These are phyloP conservation scores for Novymonas esmeraldas DNA, from an alignment of 208 protist genomes.

Conservation along the genomic window DNA sequence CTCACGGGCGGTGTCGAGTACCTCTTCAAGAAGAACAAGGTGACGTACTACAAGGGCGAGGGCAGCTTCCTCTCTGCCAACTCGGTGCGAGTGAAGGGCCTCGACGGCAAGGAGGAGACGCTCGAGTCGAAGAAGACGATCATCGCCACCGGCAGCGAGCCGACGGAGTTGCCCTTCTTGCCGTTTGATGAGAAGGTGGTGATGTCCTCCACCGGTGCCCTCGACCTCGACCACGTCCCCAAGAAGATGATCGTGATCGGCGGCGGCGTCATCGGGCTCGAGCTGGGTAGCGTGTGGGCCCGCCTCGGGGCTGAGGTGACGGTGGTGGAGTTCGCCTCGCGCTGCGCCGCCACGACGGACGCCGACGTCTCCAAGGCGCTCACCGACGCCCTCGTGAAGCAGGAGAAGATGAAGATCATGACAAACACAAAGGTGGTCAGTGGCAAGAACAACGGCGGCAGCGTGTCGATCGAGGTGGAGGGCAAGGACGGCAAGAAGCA, in stretches of 20 bases:
- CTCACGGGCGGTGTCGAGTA: slow-evolving; percentile 98
- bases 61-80: slow-evolving; percentile 84
- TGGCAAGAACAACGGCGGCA: slow-evolving; percentile 73
- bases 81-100: slow-evolving; percentile 76
- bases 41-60: slow-evolving; percentile 96
- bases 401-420: slow-evolving; percentile 93
- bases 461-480: slow-evolving; percentile 91
- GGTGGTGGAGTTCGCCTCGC: slow-evolving; percentile 97
- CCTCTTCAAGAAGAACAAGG: slow-evolving; percentile 99
- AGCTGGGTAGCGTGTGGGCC: slow-evolving; percentile 98
- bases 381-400: slow-evolving; percentile 79
- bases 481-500: slow-evolving; percentile 88
- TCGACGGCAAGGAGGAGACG: slow-evolving; percentile 90
- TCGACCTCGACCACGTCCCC: slow-evolving; percentile 95
- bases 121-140: slow-evolving; percentile 97
- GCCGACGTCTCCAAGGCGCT: slow-evolving; percentile 83
- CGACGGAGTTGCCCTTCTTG: slow-evolving; percentile 92
- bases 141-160: slow-evolving; percentile 99
- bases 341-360: slow-evolving; percentile 91
- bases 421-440: slow-evolving; percentile 91
- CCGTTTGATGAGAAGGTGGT: slow-evolving; percentile 98
- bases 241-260: slow-evolving; percentile 99
- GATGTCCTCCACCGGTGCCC: slow-evolving; percentile 97
- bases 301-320: slow-evolving; percentile 98
- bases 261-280: slow-evolving; percentile 99